Evolutionary conservation across 179 eudicot species (phyloP).

Genomic region (Beta macrorhiza): DNA sequence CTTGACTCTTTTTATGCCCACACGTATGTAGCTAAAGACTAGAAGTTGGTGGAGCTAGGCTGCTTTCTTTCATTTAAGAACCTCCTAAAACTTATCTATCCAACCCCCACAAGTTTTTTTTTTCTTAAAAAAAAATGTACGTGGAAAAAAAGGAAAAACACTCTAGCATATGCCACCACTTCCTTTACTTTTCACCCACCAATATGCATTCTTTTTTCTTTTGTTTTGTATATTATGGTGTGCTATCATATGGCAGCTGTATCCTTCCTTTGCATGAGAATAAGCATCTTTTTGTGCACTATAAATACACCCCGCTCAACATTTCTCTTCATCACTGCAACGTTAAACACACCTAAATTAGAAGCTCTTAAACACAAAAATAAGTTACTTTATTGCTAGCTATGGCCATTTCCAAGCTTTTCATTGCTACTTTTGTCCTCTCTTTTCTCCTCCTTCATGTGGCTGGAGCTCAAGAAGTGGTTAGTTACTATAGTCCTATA

Average conservation of each 20-base stretch:
- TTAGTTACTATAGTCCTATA: background rate
- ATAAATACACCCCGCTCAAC: slow-evolving; percentile 17
- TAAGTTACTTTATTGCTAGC: background rate
- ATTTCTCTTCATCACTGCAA: background rate
- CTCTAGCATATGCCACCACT: background rate
- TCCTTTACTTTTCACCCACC: slow-evolving; percentile 21
- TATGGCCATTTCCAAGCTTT: slow-evolving; percentile 41
- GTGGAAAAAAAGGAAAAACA: background rate
- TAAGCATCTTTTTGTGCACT: background rate
- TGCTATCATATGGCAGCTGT: slow-evolving; percentile 22
- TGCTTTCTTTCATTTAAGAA: slow-evolving; percentile 11
- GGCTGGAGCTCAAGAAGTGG: slow-evolving; percentile 32
- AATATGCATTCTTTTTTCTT: background rate
- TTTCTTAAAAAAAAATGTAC: background rate
- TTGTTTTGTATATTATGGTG: background rate
- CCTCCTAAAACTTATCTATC: background rate
- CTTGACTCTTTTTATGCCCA: too few species aligned
- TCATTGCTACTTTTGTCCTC: slow-evolving; percentile 33
- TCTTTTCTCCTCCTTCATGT: slow-evolving; percentile 38
- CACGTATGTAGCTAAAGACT: background rate
- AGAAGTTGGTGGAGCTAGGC: slow-evolving; percentile 14
- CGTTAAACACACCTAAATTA: background rate
- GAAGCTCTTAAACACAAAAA: background rate
- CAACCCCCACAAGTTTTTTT: background rate
- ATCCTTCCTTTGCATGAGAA: slow-evolving; percentile 13